phyloP scores from a whole-genome alignment of 805 yeast species.

The Teunomyces panamensis region DNA sequence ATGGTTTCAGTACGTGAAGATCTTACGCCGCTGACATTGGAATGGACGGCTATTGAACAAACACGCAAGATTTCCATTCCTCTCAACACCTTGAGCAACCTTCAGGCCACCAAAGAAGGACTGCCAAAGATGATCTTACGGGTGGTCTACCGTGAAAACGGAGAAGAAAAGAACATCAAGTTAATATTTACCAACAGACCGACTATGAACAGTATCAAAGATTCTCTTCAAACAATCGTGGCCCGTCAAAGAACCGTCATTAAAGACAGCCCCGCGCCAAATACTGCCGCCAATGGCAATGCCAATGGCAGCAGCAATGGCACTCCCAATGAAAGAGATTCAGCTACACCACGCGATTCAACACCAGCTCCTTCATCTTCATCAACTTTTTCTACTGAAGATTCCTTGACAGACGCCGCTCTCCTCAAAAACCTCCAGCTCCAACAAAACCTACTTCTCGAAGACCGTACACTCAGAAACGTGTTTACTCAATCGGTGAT shows the following conservation, averaged over 20 bases:
- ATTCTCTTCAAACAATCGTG: slow-evolving; percentile 62
- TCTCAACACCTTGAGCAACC: slow-evolving; percentile 32
- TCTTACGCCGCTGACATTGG: slow-evolving; percentile 37
- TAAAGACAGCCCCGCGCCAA: slow-evolving; percentile 25
- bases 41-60: slow-evolving; percentile 45
- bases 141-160: slow-evolving; percentile 46
- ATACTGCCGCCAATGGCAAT: not conserved
- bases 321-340: not conserved
- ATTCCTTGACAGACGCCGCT: slow-evolving; percentile 35
- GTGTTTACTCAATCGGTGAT: slow-evolving; percentile 89
- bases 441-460: slow-evolving; percentile 73
- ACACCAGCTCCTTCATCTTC: slow-evolving; percentile 4
- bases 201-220: slow-evolving; percentile 73
- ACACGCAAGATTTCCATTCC: slow-evolving; percentile 32
- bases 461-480: slow-evolving; percentile 64
- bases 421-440: slow-evolving; percentile 68
- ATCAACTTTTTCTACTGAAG: slow-evolving; percentile 6
- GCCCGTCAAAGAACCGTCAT: slow-evolving; percentile 60
- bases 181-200: slow-evolving; percentile 70
- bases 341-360: slow-evolving; percentile 10
- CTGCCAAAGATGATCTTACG: slow-evolving; percentile 66
- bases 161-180: slow-evolving; percentile 26
- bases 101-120: slow-evolving; percentile 69
- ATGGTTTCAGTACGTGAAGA: slow-evolving; percentile 42
- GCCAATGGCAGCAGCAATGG: too few relatives aligned